phyloP scores from a whole-genome alignment of 1,139 yeast genomes.

The Keqinozyma sinolaborantium region DNA sequence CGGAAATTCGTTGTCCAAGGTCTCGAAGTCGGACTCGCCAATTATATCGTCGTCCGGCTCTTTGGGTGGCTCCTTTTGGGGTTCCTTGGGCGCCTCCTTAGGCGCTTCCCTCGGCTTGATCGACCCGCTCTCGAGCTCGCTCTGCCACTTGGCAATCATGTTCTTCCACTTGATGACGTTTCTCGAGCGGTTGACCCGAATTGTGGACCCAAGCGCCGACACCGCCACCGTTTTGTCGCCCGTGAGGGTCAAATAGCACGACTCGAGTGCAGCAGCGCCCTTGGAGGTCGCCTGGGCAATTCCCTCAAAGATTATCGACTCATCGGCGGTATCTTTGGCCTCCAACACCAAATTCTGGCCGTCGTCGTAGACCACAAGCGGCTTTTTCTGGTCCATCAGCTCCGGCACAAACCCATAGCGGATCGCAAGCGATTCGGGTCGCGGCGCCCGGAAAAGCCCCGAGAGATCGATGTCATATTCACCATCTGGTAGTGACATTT shows the following conservation, averaged over 20 bases:
- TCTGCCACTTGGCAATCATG: slow-evolving; percentile 9
- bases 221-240: slow-evolving; percentile 8
- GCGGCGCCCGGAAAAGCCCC: slow-evolving; percentile 16
- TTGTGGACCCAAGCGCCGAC: slow-evolving; percentile 27
- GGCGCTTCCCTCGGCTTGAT: background rate
- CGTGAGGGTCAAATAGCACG: slow-evolving; percentile 27
- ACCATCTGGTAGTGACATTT: slow-evolving; percentile 34
- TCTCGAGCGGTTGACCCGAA: slow-evolving; percentile 36
- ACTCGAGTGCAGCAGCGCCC: slow-evolving; percentile 17
- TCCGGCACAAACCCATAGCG: slow-evolving; percentile 45
- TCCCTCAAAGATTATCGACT: slow-evolving; percentile 39
- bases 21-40: background rate
- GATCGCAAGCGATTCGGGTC: slow-evolving; percentile 23
- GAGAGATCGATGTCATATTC: slow-evolving; percentile 43
- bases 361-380: slow-evolving; percentile 33
- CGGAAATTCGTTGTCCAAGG: slow-evolving; percentile 7
- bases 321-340: slow-evolving; percentile 20
- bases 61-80: no score
- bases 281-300: slow-evolving; percentile 26
- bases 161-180: slow-evolving; percentile 21
- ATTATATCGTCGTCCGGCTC: no score
- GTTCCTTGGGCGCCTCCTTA: no score
- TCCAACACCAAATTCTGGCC: slow-evolving; percentile 31
- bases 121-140: slow-evolving; percentile 2
- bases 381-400: slow-evolving; percentile 36